Evolutionary conservation across 2,329 filamentous ascomycete species (phyloP), one percentile per base, ranked within the genome.

Genomic region (Monosporascus sp.): DNA sequence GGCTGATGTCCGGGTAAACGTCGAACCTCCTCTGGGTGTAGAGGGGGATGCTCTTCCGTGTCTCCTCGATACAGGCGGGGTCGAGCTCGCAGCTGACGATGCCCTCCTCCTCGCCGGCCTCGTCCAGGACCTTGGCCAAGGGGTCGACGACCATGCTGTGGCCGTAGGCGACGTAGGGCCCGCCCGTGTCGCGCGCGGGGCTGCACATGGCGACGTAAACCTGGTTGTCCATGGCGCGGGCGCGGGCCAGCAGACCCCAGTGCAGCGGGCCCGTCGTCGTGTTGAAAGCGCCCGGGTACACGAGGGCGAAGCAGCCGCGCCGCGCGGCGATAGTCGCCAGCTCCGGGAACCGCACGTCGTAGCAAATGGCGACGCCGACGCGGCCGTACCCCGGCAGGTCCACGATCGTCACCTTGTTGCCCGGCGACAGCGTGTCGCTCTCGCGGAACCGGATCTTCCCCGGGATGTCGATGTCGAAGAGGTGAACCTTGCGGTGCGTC

Each of bases 231-330:
- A 96, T 80, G 5, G 93, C 94, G 57, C 94, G 79, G 15, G 88
- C 91, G 59, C 89, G 82, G 1, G 86, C 93, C 63, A 89, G 82
- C 60, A 99, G 74, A 53, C 85, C 81, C 94, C 94, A 99, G 72
- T 99, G 94, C 69, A 97, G 72, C 6, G 89, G 87, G 0, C 94
- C 94, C 0, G 94, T 99, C 0, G 91, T 96, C 55, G 89, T 78
- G 72, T 97, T 99, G 79, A 99, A 99, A 1, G 94, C 94, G n/a
- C 91, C 94, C 0, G 94, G 94, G 71, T 97, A 97, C 18, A 97
- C 69, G 51, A 97, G 82, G 46, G 90, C 79, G 70, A 99, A 99
- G 53, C 85, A 88, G n/a, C 88, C 91, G 60, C 85, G 84, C 35
- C 94, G 81, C 20, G 93, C 90, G 0, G 93, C 93, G 52, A 97